Conservation (phyloP, 805 yeast species). For the Lipomyces japonicus region DNA sequence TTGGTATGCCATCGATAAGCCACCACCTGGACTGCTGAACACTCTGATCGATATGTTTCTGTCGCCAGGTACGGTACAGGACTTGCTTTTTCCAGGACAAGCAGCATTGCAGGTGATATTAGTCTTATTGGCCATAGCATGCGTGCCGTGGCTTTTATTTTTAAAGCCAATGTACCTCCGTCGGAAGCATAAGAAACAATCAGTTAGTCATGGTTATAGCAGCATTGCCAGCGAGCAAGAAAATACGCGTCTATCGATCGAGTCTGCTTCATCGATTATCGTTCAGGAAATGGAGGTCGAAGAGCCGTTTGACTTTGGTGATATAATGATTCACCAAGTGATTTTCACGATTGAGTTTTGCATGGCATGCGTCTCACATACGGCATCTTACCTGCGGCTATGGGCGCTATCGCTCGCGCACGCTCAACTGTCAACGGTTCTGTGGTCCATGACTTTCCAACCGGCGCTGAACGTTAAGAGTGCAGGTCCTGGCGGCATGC, state of each 20-base stretch:
- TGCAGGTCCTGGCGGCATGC: slow-evolving; percentile 62
- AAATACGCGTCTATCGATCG: slow-evolving; percentile 35
- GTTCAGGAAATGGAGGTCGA: slow-evolving; percentile 40
- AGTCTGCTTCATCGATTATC: slow-evolving; percentile 41
- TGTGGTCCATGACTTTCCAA: slow-evolving; percentile 93
- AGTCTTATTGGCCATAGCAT: slow-evolving; percentile 67
- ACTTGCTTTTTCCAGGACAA: slow-evolving; percentile 76
- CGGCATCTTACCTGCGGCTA: slow-evolving; percentile 91
- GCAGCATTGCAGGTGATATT: slow-evolving; percentile 66
- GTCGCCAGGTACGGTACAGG: slow-evolving; percentile 85
- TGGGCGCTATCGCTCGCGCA: slow-evolving; percentile 98
- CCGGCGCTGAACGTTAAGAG: slow-evolving; percentile 71
- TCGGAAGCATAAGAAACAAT: slow-evolving; percentile 51
- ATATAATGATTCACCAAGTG: slow-evolving; percentile 92
- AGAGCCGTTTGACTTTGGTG: slow-evolving; percentile 71
- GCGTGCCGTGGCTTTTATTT: slow-evolving; percentile 89
- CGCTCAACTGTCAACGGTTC: slow-evolving; percentile 86
- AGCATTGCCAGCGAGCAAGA: slow-evolving; percentile 45
- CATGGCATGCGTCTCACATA: slow-evolving; percentile 92
- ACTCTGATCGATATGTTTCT: slow-evolving; percentile 95
- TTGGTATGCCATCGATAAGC: slow-evolving; percentile 72
- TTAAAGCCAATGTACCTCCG: slow-evolving; percentile 76
- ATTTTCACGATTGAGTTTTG: slow-evolving; percentile 98
- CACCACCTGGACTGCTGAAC: slow-evolving; percentile 90
- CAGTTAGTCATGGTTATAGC: slow-evolving; percentile 49